Percentiles rank a stretch among this genome's conserved stretches.
phyloP scores from a whole-genome alignment of 2,329 filamentous ascomycete species.

The Cercospora zeina region DNA sequence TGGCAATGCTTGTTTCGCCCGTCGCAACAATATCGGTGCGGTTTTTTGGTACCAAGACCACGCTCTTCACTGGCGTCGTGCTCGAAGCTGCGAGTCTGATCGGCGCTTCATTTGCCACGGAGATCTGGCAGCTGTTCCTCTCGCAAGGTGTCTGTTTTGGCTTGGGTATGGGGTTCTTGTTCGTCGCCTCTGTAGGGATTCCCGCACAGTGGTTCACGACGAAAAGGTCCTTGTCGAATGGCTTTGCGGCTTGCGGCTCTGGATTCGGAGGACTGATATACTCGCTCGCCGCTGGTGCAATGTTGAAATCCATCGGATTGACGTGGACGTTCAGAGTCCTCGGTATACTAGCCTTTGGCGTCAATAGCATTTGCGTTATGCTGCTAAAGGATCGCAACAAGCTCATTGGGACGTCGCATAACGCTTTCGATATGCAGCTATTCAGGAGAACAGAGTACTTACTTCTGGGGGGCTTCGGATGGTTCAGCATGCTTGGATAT shows the following conservation, averaged over 20 bases:
- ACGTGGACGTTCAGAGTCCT: conserved; percentile 67
- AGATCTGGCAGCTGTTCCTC: conserved; percentile 75
- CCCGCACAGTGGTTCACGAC: conserved; percentile 74
- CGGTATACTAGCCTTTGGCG: conserved; percentile 62
- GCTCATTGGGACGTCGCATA: conserved; percentile 65
- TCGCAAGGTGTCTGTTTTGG: conserved; percentile 75
- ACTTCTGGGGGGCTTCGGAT: conserved; percentile 66
- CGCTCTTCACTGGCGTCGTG: conserved; percentile 64
- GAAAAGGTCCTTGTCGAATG: conserved; percentile 67
- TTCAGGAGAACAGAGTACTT: conserved; percentile 64
- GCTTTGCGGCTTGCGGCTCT: conserved; percentile 66
- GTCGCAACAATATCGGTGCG: conserved; percentile 64
- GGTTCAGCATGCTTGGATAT: conserved; percentile 72
- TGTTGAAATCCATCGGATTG: conserved; percentile 65
- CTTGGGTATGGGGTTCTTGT: conserved; percentile 74
- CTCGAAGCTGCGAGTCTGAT: conserved; percentile 67
- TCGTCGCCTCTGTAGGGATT: conserved; percentile 67
- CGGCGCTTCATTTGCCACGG: conserved; percentile 65
- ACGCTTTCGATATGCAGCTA: conserved; percentile 64
- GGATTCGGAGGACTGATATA: conserved; percentile 74
- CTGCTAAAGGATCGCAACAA: conserved; percentile 72
- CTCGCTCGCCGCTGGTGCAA: conserved; percentile 65
- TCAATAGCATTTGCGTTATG: conserved; percentile 64
- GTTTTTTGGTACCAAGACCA: conserved; percentile 62
- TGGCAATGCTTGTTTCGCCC: conserved; percentile 67